Percentiles rank a stretch among this genome's conserved stretches.
These are phyloP conservation scores for Glycine latifolia DNA, from an alignment of 306 rosid species.

Conservation along the genomic window DNA sequence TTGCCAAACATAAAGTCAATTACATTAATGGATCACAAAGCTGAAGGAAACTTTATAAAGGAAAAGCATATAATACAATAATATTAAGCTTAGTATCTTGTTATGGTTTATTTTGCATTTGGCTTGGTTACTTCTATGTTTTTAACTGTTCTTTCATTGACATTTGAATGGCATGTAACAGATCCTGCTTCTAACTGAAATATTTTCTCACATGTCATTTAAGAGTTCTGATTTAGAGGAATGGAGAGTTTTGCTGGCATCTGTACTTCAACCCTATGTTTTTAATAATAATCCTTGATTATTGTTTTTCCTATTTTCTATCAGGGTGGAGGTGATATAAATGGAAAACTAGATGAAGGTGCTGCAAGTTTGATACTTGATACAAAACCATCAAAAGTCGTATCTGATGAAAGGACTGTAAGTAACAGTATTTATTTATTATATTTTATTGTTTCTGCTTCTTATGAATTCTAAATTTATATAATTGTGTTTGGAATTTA, in stretches of 20 bases:
- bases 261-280: slow-evolving; percentile 35
- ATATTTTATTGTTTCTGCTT: slow-evolving; percentile 29
- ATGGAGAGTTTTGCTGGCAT: slow-evolving; percentile 8
- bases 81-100: slow-evolving; percentile 22
- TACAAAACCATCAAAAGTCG: slow-evolving; percentile 93
- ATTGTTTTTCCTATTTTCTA: slow-evolving; percentile 46
- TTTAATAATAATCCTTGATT: neutral
- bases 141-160: neutral
- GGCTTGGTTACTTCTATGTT: slow-evolving; percentile 6
- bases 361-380: slow-evolving; percentile 87
- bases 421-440: slow-evolving; percentile 53
- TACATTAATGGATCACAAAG: slow-evolving; percentile 32
- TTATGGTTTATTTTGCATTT: slow-evolving; percentile 1
- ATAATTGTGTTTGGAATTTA: slow-evolving; percentile 22
- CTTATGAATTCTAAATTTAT: slow-evolving; percentile 15
- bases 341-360: slow-evolving; percentile 86
- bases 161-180: slow-evolving; percentile 20
- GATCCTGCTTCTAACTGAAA: neutral
- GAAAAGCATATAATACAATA: slow-evolving; percentile 23
- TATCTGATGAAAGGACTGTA: slow-evolving; percentile 85
- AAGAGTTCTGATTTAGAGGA: slow-evolving; percentile 25
- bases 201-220: slow-evolving; percentile 12
- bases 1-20: slow-evolving; percentile 7
- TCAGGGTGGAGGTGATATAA: slow-evolving; percentile 76
- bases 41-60: slow-evolving; percentile 15